Base-by-base conservation (phyloP, 805 yeast species). In the Wickerhamiella cacticola region DNA sequence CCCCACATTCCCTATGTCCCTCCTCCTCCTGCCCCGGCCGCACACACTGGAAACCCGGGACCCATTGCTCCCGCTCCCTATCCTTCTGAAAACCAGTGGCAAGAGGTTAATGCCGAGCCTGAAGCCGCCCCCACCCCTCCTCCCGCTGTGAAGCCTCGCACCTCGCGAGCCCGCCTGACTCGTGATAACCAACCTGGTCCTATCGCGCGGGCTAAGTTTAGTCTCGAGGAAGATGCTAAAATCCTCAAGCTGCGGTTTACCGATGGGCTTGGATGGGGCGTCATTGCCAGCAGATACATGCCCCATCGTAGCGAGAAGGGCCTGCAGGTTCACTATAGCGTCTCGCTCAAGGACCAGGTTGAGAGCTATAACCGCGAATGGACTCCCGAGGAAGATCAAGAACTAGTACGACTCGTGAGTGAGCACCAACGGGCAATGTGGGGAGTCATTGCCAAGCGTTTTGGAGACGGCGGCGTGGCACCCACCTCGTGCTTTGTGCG, bases 211-310 rank as follows among this genome's bases (percentile, higher is more conserved):
- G 48, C 56, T 10, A 57, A 55, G 50, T 60, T 60, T 50, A 50
- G 62, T 7, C 45, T 51, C 15, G 59, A 53, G 25, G 64, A 61
- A 29, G 64, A 61, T 48, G 50, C 46, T 12, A 51, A 54, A 21
- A 50, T 61, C 15, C 50, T 60, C 21, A 49, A 52, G 39, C 68
- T 83, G 56, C 82, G 83, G 59, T 89, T 82, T 59, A 75, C 75
- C 43, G 80, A 78, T 59, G 79, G 79, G 58, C 67, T 82, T 55
- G 87, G 92, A 0, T 83, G 94, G 94, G 74, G 82, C 59, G 86
- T 82, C 53, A 82, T 83, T 39, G 78, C 88, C 1, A 16, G 23
- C 15, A 71, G 78, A 38, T 80, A 79, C 56, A 82, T 83, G 60
- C 71, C 75, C 25, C 79, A 79, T 58, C 68, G 94, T 58, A 81